These are phyloP conservation scores for Cladophialophora yegresii DNA, from an alignment of 2,329 filamentous ascomycete species.

Conservation along the genomic window DNA sequence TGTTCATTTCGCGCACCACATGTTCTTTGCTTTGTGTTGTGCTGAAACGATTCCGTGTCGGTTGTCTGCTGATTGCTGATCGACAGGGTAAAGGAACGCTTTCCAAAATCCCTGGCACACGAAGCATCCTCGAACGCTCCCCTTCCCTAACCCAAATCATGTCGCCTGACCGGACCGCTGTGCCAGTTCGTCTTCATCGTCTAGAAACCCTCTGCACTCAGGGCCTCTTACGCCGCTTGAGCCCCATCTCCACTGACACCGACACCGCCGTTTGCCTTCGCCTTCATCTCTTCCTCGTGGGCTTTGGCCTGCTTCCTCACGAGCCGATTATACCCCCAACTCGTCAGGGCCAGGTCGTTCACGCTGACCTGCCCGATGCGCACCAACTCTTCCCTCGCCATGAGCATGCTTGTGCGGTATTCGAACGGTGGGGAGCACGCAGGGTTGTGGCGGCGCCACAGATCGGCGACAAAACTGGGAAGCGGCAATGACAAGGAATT, in stretches of 20 bases:
- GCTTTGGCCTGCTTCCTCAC: neutral
- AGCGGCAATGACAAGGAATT: neutral
- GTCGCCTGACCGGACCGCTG: neutral
- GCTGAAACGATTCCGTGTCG: neutral
- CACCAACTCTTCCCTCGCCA: slow-evolving; percentile 16
- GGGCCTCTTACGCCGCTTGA: no score
- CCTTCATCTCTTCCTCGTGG: neutral
- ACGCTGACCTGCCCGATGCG: slow-evolving; percentile 9
- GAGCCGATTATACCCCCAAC: slow-evolving; percentile 14
- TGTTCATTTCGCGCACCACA: neutral
- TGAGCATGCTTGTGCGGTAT: slow-evolving; percentile 7
- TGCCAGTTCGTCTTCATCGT: neutral
- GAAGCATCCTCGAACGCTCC: neutral
- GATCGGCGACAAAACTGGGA: neutral
- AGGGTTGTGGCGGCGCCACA: neutral
- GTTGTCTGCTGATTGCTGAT: neutral
- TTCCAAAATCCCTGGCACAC: neutral
- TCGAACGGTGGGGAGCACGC: neutral
- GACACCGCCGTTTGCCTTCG: neutral
- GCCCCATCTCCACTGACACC: neutral
- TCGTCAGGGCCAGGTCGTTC: slow-evolving; percentile 7
- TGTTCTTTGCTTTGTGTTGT: neutral
- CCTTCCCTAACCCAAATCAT: neutral
- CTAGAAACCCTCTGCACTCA: neutral
- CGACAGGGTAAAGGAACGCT: neutral